phyloP scores from a whole-genome alignment of 805 yeast species.

The Millerago galiae region DNA sequence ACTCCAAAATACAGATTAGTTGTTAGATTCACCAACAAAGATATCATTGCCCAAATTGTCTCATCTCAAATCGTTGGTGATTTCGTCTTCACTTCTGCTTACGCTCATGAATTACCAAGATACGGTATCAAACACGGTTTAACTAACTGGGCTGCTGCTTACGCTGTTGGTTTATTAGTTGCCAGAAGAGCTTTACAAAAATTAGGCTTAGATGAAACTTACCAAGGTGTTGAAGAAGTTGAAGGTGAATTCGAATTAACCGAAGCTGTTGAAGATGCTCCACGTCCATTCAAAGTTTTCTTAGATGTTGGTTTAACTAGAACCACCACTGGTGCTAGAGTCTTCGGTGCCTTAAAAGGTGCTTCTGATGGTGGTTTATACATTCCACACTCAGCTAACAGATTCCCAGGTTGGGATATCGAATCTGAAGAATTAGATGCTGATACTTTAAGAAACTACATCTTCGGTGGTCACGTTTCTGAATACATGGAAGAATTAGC shows the following conservation, averaged over 20 bases:
- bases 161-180: conserved; percentile 95
- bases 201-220: conserved; percentile 97
- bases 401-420: conserved; percentile 99
- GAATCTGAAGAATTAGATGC: conserved; percentile 98
- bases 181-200: conserved; percentile 99
- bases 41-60: conserved; percentile 95
- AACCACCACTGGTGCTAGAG: conserved; percentile 99
- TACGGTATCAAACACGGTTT: conserved; percentile 98
- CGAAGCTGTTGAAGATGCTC: conserved; percentile 98
- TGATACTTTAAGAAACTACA: conserved; percentile 96
- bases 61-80: conserved; percentile 98
- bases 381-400: conserved; percentile 98
- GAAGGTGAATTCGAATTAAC: conserved; percentile 98
- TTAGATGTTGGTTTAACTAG: conserved; percentile 99
- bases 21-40: conserved; percentile 99
- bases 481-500: conserved; percentile 99
- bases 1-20: conserved; percentile 99
- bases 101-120: conserved; percentile 96
- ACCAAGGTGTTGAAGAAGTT: conserved; percentile 97
- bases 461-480: conserved; percentile 99
- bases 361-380: conserved; percentile 99
- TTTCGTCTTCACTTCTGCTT: conserved; percentile 92
- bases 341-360: conserved; percentile 99
- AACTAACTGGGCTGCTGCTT: conserved; percentile 99
- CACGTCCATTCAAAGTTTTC: conserved; percentile 99